Percentiles rank a stretch among this genome's conserved stretches.
Conservation (phyloP, 2,329 filamentous ascomycete species). For the Pyrenophora graminea region DNA sequence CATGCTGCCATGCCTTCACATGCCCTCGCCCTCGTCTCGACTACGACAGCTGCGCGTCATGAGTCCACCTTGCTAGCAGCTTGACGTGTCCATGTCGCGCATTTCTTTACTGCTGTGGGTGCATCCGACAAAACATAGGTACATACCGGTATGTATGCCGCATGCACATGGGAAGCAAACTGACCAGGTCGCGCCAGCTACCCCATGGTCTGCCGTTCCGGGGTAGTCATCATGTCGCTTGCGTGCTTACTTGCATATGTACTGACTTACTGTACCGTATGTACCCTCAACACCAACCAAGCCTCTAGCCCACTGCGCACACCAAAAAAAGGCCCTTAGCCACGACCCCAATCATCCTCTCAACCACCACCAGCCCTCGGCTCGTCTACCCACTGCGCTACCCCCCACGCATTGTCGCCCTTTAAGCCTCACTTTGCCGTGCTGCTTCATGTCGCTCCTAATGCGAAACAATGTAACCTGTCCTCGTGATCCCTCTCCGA, state of each 20-base stretch:
- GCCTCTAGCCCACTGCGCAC: too few relatives aligned
- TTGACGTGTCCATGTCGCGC: not conserved
- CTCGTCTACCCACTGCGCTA: slow-evolving; percentile 2
- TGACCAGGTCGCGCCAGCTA: not conserved
- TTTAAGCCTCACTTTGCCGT: slow-evolving; percentile 2
- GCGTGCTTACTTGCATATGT: slow-evolving; percentile 19
- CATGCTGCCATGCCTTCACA: not conserved
- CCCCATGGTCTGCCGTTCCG: slow-evolving; percentile 7
- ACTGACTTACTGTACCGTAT: not conserved
- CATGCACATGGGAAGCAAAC: too few relatives aligned
- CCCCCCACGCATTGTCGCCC: slow-evolving; percentile 13
- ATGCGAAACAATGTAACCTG: slow-evolving; percentile 13
- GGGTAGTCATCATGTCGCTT: slow-evolving; percentile 15
- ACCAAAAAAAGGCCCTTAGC: not conserved
- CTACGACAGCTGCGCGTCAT: not conserved
- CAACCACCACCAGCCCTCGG: slow-evolving; percentile 1
- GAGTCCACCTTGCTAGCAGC: not conserved
- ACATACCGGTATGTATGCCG: not conserved
- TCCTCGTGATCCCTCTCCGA: slow-evolving; percentile 27
- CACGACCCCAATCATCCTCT: slow-evolving; percentile 14
- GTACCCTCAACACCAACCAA: not conserved
- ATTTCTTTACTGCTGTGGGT: not conserved
- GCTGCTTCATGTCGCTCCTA: slow-evolving; percentile 1
- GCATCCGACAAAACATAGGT: not conserved
- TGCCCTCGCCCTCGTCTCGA: not conserved